phyloP scores from a whole-genome alignment of 163 green algal species.

The Coccomyxa subellipsoidea region DNA sequence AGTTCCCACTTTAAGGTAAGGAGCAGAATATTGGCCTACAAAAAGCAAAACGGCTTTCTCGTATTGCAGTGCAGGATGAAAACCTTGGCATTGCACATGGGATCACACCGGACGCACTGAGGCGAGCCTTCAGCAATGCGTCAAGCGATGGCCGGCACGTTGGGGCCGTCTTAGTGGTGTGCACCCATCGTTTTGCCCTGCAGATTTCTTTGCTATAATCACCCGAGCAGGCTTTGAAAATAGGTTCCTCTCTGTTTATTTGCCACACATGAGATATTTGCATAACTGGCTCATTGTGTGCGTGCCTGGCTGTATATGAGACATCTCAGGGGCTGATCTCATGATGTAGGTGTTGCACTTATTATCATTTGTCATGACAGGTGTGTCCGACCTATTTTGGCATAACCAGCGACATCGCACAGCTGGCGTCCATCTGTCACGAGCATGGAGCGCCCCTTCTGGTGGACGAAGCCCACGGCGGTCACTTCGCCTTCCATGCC shows the following conservation, averaged over 20 bases:
- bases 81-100: conserved; percentile 57
- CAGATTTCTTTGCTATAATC: too few relatives aligned
- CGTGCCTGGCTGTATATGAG: background rate
- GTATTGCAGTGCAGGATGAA: conserved; percentile 32
- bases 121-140: conserved; percentile 35
- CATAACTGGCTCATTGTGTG: too few relatives aligned
- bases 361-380: background rate
- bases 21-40: background rate
- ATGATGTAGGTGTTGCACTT: too few relatives aligned
- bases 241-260: too few relatives aligned
- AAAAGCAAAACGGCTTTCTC: background rate
- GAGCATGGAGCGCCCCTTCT: conserved; percentile 62
- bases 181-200: background rate
- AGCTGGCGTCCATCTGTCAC: conserved; percentile 65
- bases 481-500: conserved; percentile 64
- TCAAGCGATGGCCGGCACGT: conserved; percentile 25
- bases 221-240: too few relatives aligned
- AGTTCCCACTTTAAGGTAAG: too few relatives aligned
- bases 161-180: conserved; percentile 48
- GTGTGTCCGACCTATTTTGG: conserved; percentile 92
- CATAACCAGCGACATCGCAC: conserved; percentile 52
- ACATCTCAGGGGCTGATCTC: too few relatives aligned
- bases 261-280: too few relatives aligned
- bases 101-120: conserved; percentile 45
- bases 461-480: conserved; percentile 93